Conservation (phyloP, 495 filamentous ascomycete species). For the Lepraria neglecta region DNA sequence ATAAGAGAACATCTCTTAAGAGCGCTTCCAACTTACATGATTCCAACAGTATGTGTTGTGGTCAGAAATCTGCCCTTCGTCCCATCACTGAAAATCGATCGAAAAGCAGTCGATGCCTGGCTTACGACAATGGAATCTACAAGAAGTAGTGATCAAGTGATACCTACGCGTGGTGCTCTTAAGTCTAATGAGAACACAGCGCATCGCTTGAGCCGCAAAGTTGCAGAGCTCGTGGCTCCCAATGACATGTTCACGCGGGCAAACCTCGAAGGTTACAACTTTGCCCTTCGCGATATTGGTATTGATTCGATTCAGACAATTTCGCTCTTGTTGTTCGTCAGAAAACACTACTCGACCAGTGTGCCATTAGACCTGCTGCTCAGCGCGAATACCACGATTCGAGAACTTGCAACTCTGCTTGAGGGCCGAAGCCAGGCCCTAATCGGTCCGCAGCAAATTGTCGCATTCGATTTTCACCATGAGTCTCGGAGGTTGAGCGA, state of each 20-base stretch:
- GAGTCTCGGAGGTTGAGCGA: background rate
- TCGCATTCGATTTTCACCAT: background rate
- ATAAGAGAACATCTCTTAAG: background rate
- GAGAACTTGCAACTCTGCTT: slow-evolving; percentile 24
- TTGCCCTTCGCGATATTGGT: slow-evolving; percentile 26
- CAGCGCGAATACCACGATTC: slow-evolving; percentile 25
- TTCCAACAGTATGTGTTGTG: slow-evolving; percentile 36
- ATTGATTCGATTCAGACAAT: slow-evolving; percentile 34
- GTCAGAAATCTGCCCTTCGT: slow-evolving; percentile 37
- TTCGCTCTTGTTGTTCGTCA: slow-evolving; percentile 29
- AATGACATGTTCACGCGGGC: background rate
- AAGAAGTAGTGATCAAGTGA: no score
- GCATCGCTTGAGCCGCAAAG: background rate
- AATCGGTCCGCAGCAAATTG: no score
- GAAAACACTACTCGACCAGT: slow-evolving; percentile 25
- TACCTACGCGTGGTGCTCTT: no score
- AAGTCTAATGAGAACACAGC: slow-evolving; percentile 11
- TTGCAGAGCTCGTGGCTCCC: background rate
- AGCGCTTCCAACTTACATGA: slow-evolving; percentile 37
- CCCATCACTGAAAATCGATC: slow-evolving; percentile 38
- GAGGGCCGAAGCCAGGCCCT: slow-evolving; percentile 27
- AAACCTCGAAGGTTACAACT: slow-evolving; percentile 25
- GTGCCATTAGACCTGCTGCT: slow-evolving; percentile 23
- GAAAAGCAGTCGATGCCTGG: slow-evolving; percentile 27
- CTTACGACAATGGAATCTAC: slow-evolving; percentile 13